Percentiles rank a stretch among this genome's conserved stretches.
These are phyloP conservation scores for Allium fistulosum DNA, from an alignment of 106 monocot genomes.

Conservation along the genomic window DNA sequence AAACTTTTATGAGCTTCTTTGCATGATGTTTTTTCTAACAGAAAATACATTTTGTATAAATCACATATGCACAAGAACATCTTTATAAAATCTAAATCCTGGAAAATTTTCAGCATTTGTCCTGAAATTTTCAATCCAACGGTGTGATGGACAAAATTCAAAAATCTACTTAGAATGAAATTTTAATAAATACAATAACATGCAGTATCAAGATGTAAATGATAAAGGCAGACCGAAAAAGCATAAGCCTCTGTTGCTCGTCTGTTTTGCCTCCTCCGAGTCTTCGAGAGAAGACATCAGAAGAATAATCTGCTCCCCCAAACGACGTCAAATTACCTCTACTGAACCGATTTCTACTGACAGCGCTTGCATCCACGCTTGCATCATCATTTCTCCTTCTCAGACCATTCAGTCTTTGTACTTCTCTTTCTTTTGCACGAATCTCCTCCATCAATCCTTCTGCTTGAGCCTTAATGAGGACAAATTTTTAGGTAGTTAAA, in stretches of 20 bases:
- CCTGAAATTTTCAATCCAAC: no score
- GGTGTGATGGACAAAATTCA: no score
- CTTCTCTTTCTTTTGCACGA: conserved; percentile 42
- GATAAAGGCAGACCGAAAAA: conserved; percentile 57
- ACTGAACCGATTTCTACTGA: conserved; percentile 34
- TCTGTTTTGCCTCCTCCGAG: conserved; percentile 26
- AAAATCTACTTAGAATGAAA: conserved; percentile 35
- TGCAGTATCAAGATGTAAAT: conserved; percentile 66
- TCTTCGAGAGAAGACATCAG: conserved; percentile 15
- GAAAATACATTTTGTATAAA: no score
- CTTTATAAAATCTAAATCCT: no score
- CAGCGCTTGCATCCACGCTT: conserved; percentile 4
- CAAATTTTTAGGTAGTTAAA: neutral
- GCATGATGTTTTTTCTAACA: no score
- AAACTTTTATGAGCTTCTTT: no score
- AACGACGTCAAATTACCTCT: conserved; percentile 14
- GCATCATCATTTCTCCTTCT: conserved; percentile 21
- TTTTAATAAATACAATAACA: conserved; percentile 72
- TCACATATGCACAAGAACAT: no score
- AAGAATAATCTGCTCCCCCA: conserved; percentile 3
- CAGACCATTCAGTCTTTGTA: conserved; percentile 36
- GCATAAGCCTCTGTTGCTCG: conserved; percentile 35
- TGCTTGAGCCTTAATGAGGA: conserved; percentile 50
- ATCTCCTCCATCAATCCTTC: conserved; percentile 47
- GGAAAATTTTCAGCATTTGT: no score